These are phyloP conservation scores for Colletotrichum tropicale DNA, from an alignment of 2,329 filamentous ascomycete species.

Conservation along the genomic window DNA sequence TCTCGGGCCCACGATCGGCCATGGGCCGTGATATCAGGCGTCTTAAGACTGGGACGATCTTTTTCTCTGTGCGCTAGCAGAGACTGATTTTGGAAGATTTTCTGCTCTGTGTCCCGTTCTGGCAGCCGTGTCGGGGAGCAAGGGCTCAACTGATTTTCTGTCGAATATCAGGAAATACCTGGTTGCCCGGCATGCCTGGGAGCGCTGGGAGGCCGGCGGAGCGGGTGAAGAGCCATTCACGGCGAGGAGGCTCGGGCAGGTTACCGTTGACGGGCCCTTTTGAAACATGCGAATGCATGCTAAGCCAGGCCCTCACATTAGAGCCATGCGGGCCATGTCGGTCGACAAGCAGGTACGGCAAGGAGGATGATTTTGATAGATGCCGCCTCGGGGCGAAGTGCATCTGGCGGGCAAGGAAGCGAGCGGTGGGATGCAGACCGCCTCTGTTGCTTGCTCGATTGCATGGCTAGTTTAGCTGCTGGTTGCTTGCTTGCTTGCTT, in stretches of 20 bases:
- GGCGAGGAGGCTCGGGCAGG: neutral
- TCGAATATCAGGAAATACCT: neutral
- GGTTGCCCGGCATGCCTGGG: neutral
- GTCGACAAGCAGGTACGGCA: neutral
- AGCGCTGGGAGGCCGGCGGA: neutral
- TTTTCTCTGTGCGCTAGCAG: neutral
- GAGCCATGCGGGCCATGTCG: neutral
- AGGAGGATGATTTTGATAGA: neutral
- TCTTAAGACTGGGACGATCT: neutral
- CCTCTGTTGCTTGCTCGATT: neutral
- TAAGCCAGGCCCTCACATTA: neutral
- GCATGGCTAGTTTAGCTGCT: neutral
- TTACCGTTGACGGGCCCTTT: neutral
- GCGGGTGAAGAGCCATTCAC: neutral
- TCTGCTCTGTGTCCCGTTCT: neutral
- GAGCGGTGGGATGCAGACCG: constrained; percentile 5
- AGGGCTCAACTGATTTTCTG: neutral
- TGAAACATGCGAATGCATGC: constrained; percentile 9
- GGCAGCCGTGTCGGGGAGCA: neutral
- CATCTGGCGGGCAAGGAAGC: constrained; percentile 1
- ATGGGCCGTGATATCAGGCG: neutral
- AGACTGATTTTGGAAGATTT: neutral
- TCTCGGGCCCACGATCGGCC: constrained; percentile 7
- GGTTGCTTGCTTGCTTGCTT: neutral
- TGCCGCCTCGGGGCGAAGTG: constrained; percentile 4